These are phyloP conservation scores for Penicillium sp. DNA, from an alignment of 2,329 filamentous ascomycete species.

Conservation along the genomic window DNA sequence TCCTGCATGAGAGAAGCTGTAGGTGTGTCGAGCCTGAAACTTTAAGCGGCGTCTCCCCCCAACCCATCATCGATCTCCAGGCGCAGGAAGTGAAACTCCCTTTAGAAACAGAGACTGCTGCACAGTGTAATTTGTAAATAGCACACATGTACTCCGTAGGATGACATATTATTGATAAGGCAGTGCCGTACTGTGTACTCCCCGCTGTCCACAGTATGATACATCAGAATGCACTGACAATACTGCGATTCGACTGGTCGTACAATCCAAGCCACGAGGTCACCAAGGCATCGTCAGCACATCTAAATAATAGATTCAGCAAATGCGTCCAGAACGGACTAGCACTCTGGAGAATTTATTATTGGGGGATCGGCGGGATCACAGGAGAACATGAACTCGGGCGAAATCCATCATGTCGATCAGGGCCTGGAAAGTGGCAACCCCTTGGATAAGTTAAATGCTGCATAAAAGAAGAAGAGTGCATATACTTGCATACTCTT, in stretches of 20 bases:
- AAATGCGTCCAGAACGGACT: not conserved
- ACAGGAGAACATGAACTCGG: not conserved
- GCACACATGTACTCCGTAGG: not conserved
- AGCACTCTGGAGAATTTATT: not conserved
- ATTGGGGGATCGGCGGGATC: not conserved
- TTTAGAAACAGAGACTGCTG: not conserved
- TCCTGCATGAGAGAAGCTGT: not conserved
- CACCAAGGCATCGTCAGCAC: not conserved
- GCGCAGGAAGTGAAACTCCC: not conserved
- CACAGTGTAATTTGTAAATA: not conserved
- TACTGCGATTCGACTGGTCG: conserved; percentile 4
- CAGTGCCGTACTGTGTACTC: not conserved
- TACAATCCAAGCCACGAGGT: not conserved
- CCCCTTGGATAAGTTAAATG: not conserved
- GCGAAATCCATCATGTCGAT: conserved; percentile 1
- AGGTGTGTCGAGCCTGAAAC: conserved; percentile 10
- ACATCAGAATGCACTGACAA: conserved; percentile 26
- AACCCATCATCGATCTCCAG: not conserved
- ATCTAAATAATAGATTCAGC: not conserved
- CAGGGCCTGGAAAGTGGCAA: not conserved
- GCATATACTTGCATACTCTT: not conserved
- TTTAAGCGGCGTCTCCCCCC: not conserved
- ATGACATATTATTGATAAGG: not conserved
- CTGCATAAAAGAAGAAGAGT: not conserved
- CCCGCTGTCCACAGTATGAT: conserved; percentile 7